These are phyloP conservation scores for Chrysophaeum taylorii DNA, from an alignment of 352 stramenopile species.

Conservation along the genomic window DNA sequence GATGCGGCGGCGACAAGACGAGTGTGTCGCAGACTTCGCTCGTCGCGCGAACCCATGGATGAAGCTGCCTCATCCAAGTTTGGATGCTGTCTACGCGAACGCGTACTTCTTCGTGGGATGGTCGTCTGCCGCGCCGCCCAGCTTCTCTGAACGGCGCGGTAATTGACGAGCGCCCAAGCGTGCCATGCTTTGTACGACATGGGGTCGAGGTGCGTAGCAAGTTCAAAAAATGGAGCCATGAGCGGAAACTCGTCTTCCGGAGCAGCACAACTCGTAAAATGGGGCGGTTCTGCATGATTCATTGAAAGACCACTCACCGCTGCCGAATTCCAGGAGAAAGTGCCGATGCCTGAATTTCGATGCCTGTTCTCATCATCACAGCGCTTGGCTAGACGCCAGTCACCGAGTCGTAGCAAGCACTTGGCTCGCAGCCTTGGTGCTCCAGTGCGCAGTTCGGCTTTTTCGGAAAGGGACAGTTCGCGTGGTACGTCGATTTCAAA, in stretches of 20 bases:
- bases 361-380: no score
- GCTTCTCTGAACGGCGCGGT: constrained; percentile 79
- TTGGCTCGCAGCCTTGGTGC: constrained; percentile 40
- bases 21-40: constrained; percentile 31
- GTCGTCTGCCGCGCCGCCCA: constrained; percentile 12
- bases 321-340: no score
- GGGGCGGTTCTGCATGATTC: no score
- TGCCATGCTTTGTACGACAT: constrained; percentile 85
- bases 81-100: constrained; percentile 1
- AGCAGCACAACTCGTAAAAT: no score
- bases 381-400: background rate
- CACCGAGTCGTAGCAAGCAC: constrained; percentile 31
- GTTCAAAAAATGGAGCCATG: background rate
- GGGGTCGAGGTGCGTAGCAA: background rate
- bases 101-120: background rate
- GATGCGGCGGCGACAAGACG: constrained; percentile 81
- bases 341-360: no score
- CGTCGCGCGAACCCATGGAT: background rate
- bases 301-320: no score
- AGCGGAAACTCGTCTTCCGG: background rate
- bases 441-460: no score
- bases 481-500: no score
- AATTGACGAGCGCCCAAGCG: constrained; percentile 92
- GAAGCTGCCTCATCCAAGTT: background rate
- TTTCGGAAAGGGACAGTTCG: no score